Base-by-base conservation (phyloP, 192 early-diverging fungal species). In the Cetraspora pellucida region DNA sequence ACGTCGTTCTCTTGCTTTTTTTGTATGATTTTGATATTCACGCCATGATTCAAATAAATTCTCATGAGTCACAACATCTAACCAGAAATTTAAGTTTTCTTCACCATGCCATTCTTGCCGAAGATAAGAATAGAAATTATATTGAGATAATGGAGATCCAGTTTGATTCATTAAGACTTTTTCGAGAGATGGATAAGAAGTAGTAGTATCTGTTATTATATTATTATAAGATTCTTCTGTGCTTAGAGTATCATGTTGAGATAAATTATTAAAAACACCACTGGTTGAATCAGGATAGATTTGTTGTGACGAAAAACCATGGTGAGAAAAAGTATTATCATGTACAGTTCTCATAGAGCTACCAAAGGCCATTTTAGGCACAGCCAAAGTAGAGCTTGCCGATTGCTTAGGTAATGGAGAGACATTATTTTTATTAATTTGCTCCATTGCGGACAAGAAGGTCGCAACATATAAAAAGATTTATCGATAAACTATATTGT, bases 11-110 rank as follows among this genome's bases (percentile, higher is more conserved):
- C 57, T 27, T 71, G 58, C 46, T 17, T 69, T 77, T 45, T 72
- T 77, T 30, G 43, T 3, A 23, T 61, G 27, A 37, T 77, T 64
- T 61, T 77, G 55, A 52, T 70, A 74, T 28, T 60, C 76, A 14
- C 72, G 23, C 68, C 77, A 81, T 2, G 80, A 66, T 43, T 63
- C 73, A 80, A 80, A 85, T 9, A 83, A 45, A 28, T 80, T 77
- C 52, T 85, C 78, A 57, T 85, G 84, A 19, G 80, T 83, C 19
- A 81, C 80, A 1, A 85, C 54, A 50, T 85, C 82, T 28, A 83
- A 60, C 67, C 83, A 80, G 37, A 83, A 83, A 49, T 80, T 83
- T 11, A 85, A 68, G 31, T 85, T 85, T 11, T 81, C 75, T 25
- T 85, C 82, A 14, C 81, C 82, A 46, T 72, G 69, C 74, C 74